Evolutionary conservation across 306 rosid species (phyloP).

Genomic region (Arachis stenosperma): DNA sequence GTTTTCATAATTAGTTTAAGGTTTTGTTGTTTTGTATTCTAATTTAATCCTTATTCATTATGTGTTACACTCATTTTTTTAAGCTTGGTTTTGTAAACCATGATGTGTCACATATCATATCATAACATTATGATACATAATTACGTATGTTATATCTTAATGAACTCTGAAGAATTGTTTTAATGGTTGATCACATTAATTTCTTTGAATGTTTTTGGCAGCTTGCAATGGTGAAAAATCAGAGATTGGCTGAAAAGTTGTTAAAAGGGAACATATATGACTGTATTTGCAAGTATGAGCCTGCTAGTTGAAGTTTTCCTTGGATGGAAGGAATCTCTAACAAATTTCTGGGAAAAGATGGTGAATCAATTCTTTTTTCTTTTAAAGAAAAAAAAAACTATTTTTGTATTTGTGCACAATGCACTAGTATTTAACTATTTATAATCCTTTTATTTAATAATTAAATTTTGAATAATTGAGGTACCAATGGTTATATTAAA

Average conservation of each 20-base stretch:
- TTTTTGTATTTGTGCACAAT: conserved; percentile 3
- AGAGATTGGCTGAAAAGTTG: conserved; percentile 93
- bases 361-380: not conserved
- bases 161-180: too few species aligned
- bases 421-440: not conserved
- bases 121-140: too few species aligned
- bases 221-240: conserved; percentile 99
- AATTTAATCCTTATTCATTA: too few species aligned
- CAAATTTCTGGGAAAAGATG: conserved; percentile 1
- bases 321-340: conserved; percentile 4
- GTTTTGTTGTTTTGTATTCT: too few species aligned
- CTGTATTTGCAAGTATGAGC: conserved; percentile 89
- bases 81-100: too few species aligned
- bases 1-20: too few species aligned
- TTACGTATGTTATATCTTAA: too few species aligned
- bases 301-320: conserved; percentile 54
- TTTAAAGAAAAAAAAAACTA: not conserved
- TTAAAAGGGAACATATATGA: conserved; percentile 79
- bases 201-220: conserved; percentile 42
- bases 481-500: not conserved
- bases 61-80: too few species aligned
- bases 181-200: conserved; percentile 12
- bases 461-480: conserved; percentile 1
- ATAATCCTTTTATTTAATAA: not conserved
- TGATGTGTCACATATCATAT: too few species aligned